phyloP scores from a whole-genome alignment of 768 basidiomycete genomes.

The Suillus hirtellus region DNA sequence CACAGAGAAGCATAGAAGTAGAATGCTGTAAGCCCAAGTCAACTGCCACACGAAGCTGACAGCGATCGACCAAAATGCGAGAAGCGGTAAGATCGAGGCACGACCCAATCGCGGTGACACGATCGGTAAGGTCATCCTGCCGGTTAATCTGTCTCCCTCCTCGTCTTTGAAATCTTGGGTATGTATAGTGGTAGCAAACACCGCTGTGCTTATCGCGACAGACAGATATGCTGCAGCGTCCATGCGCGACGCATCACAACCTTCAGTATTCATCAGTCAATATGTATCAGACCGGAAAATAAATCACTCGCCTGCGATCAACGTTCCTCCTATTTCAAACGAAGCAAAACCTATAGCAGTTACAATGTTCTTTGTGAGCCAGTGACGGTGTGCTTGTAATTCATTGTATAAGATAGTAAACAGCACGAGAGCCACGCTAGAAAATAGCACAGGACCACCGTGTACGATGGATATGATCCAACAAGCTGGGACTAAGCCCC shows the following conservation, averaged over 20 bases:
- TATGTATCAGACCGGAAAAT: neutral
- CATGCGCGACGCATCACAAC: neutral
- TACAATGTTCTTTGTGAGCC: neutral
- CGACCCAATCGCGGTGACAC: neutral
- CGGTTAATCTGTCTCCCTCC: neutral
- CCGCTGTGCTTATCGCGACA: neutral
- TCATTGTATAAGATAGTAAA: neutral
- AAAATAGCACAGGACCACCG: neutral
- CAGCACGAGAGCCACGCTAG: neutral
- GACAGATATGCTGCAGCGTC: neutral
- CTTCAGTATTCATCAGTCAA: neutral
- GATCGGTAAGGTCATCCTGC: neutral
- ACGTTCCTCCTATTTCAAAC: neutral
- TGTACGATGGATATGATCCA: slow-evolving; percentile 2
- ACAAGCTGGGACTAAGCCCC: neutral
- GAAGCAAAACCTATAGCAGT: neutral
- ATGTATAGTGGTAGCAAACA: neutral
- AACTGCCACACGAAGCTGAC: neutral
- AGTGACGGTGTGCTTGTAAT: neutral
- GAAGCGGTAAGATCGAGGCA: neutral
- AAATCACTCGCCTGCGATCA: neutral
- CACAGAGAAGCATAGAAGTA: neutral
- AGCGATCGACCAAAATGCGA: neutral
- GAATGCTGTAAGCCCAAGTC: neutral
- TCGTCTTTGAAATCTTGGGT: neutral